phyloP scores from a whole-genome alignment of 1,139 yeast genomes.

The Kluyveromyces sp. region DNA sequence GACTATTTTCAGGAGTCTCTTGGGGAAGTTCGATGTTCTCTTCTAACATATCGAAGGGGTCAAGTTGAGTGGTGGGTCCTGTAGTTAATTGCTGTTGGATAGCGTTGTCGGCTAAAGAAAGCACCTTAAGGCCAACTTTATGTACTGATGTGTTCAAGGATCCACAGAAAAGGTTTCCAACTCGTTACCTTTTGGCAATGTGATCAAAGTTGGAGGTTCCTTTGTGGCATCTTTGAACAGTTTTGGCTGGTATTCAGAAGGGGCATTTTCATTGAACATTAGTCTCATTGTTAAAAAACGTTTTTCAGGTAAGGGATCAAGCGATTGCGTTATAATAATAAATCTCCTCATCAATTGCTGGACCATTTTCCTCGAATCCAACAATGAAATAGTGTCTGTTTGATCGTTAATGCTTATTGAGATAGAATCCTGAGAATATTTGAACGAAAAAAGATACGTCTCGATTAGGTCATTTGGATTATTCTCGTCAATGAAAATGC shows the following conservation, averaged over 20 bases:
- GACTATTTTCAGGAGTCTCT: neutral
- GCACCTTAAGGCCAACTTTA: slow-evolving; percentile 19
- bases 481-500: slow-evolving; percentile 36
- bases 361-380: slow-evolving; percentile 35
- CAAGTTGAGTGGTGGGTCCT: slow-evolving; percentile 13
- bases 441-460: slow-evolving; percentile 42
- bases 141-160: slow-evolving; percentile 23
- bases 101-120: slow-evolving; percentile 18
- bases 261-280: slow-evolving; percentile 41
- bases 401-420: slow-evolving; percentile 27
- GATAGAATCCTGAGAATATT: slow-evolving; percentile 30
- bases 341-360: slow-evolving; percentile 43
- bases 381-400: slow-evolving; percentile 19
- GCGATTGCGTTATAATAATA: slow-evolving; percentile 44
- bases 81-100: slow-evolving; percentile 4
- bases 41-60: slow-evolving; percentile 27
- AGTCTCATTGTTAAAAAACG: slow-evolving; percentile 41
- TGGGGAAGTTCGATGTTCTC: slow-evolving; percentile 6
- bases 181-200: slow-evolving; percentile 19
- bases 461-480: slow-evolving; percentile 38
- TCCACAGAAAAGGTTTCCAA: slow-evolving; percentile 19
- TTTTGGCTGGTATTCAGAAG: slow-evolving; percentile 41
- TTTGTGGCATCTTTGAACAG: slow-evolving; percentile 39
- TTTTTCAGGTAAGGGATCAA: slow-evolving; percentile 41
- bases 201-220: slow-evolving; percentile 28